phyloP scores from a whole-genome alignment of 495 filamentous ascomycete genomes.

The Halenospora varia region DNA sequence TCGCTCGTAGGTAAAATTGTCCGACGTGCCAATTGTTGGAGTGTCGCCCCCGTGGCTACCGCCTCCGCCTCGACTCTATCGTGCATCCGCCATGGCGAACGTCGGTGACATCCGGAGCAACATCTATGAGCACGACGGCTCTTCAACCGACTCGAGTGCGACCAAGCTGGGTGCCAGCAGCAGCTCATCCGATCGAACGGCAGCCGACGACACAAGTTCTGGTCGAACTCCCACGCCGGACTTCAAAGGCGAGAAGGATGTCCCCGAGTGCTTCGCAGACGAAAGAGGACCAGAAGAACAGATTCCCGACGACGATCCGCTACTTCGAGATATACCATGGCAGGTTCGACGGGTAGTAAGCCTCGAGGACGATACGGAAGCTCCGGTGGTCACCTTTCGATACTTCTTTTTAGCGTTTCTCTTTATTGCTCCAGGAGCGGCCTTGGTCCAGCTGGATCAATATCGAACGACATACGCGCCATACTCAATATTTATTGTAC shows the following conservation, averaged over 20 bases:
- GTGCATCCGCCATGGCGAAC: not conserved
- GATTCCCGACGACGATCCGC: conserved; percentile 37
- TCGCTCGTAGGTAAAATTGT: not conserved
- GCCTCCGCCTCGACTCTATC: not conserved
- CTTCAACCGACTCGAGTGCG: not conserved
- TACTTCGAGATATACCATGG: conserved; percentile 42
- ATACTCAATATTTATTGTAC: conserved; percentile 56
- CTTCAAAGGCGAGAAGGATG: conserved; percentile 7
- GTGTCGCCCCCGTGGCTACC: not conserved
- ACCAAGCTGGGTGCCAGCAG: not conserved
- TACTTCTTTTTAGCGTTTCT: conserved; percentile 49
- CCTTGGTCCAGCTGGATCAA: conserved; percentile 48
- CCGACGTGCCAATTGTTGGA: not conserved
- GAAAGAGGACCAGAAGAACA: conserved; percentile 23
- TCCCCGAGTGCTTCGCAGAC: not conserved
- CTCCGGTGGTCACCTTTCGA: conserved; percentile 52
- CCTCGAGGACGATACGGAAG: conserved; percentile 46
- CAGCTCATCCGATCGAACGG: conserved; percentile 2
- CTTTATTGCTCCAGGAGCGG: conserved; percentile 50
- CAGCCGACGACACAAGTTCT: not conserved
- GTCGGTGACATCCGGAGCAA: not conserved
- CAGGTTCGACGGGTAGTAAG: conserved; percentile 49
- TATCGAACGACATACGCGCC: conserved; percentile 51
- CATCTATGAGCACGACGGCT: not conserved
- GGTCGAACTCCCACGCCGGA: not conserved